Evolutionary conservation across 2,329 filamentous ascomycete genomes (phyloP).

Genomic region (Aspergillus persii): DNA sequence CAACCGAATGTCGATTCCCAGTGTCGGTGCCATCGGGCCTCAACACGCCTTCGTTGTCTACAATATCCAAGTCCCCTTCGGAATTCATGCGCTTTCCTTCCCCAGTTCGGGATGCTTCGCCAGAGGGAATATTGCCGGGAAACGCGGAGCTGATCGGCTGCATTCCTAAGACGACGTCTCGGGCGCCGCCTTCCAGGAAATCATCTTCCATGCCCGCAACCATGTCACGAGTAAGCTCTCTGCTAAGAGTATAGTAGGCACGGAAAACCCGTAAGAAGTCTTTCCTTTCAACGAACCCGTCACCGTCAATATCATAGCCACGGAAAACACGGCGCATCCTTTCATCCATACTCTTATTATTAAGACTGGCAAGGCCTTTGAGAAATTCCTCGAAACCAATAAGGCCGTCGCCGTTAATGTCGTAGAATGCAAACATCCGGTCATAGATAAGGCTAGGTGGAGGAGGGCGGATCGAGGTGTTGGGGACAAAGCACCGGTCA

Average conservation of each 20-base stretch:
- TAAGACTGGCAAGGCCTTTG: slow-evolving; percentile 69
- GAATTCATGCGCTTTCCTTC: slow-evolving; percentile 65
- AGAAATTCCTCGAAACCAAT: slow-evolving; percentile 94
- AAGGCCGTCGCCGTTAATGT: slow-evolving; percentile 81
- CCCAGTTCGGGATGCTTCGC: slow-evolving; percentile 59
- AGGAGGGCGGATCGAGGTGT: slow-evolving; percentile 73
- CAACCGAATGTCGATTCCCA: slow-evolving; percentile 59
- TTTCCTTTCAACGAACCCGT: slow-evolving; percentile 79
- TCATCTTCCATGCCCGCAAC: slow-evolving; percentile 75
- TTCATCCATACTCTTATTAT: slow-evolving; percentile 59
- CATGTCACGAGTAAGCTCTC: slow-evolving; percentile 83
- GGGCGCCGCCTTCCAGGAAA: slow-evolving; percentile 69
- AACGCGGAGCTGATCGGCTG: slow-evolving; percentile 78
- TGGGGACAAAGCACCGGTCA: slow-evolving; percentile 82
- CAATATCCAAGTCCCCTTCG: slow-evolving; percentile 64
- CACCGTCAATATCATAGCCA: slow-evolving; percentile 85
- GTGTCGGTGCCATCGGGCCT: slow-evolving; percentile 61
- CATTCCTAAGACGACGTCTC: slow-evolving; percentile 71
- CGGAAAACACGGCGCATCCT: slow-evolving; percentile 74
- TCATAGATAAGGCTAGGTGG: slow-evolving; percentile 90
- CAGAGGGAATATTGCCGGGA: slow-evolving; percentile 65
- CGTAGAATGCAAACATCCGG: slow-evolving; percentile 95
- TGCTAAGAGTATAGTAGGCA: slow-evolving; percentile 87
- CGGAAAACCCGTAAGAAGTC: slow-evolving; percentile 91
- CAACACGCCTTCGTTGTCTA: slow-evolving; percentile 60